Base-by-base conservation (phyloP, 805 yeast species). In the Candida montana region DNA sequence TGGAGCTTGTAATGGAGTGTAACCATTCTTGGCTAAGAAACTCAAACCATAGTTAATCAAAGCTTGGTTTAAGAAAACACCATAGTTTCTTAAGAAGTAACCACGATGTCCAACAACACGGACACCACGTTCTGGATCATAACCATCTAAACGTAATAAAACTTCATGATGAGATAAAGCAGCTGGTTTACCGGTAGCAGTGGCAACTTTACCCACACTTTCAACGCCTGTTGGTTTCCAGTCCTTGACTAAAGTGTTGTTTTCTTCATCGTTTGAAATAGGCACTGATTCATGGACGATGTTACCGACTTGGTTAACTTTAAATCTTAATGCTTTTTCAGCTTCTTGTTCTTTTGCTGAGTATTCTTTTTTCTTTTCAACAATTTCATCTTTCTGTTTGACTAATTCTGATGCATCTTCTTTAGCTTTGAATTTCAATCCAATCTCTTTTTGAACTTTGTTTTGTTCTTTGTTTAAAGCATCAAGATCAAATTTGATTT, bases 61-160 rank as follows among this genome's bases (percentile, higher is more conserved):
- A 33, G 99, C 99, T 72, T 93, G 98, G 75, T 93, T 93, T 65
- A 93, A 77, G 71, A 90, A 93, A 36, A 93, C 99, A 71, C 99
- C 99, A 58, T 79, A 85, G 64, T 83, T 83, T 72, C 96, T 83
- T 62, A 93, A 74, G 69, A 93, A 93, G 71, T 88, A 93, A 51
- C 99, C 99, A 72, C 99, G 87, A 76, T 93, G 99, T 53, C 99
- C 99, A 45, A 91, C 90, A 53, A 93, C 82, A 70, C 88, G 87
- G 47, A 88, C 95, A 66, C 99, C 99, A 72, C 99, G 84, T 69
- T 93, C 98, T 52, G 97, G 97, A 63, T 93, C 99, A 65, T 90
- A 93, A 51, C 99, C 99, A 62, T 93, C 97, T 53, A 93, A 74
- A 69, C 97, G 83, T 55, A 95, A 75, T 52, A 93, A 73, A 41